Conservation (phyloP, 2,329 filamentous ascomycete genomes). For the Phaeosphaeria sp. region DNA sequence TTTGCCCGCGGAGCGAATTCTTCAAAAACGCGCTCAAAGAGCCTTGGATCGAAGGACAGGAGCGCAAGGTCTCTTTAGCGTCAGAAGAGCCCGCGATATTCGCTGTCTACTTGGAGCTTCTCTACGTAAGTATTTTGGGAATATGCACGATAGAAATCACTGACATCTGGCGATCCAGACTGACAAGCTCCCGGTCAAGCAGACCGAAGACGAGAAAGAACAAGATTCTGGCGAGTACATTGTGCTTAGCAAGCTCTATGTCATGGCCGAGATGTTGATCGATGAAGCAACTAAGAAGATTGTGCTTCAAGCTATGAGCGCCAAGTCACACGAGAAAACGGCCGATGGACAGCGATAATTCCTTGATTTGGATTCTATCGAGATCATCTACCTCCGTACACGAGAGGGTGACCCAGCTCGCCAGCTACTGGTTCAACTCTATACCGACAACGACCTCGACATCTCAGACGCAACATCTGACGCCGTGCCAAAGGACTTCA, state of each 20-base stretch:
- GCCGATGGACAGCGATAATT: not conserved
- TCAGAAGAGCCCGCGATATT: conserved; percentile 12
- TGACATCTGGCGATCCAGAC: not conserved
- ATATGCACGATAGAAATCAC: not conserved
- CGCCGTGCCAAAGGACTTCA: not conserved
- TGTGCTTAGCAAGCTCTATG: conserved; percentile 8
- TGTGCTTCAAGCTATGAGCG: not conserved
- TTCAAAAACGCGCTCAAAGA: conserved; percentile 13
- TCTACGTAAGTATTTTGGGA: not conserved
- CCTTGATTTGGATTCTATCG: not conserved
- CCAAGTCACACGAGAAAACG: not conserved
- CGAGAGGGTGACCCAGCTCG: conserved; percentile 1
- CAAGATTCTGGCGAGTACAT: not conserved
- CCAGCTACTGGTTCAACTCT: not conserved
- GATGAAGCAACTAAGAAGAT: conserved; percentile 11
- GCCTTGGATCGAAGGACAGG: conserved; percentile 1
- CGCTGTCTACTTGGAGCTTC: conserved; percentile 7
- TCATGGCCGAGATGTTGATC: conserved; percentile 12
- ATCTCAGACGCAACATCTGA: not conserved
- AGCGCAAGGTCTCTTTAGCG: conserved; percentile 2
- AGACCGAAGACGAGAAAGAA: not conserved
- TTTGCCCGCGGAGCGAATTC: conserved; percentile 13
- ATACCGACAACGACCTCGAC: not conserved
- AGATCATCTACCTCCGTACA: conserved; percentile 8
- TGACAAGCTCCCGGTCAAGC: not conserved